Evolutionary conservation across 495 filamentous ascomycete genomes (phyloP), one percentile per base, ranked within the genome.

Genomic region (Cercophora samala): DNA sequence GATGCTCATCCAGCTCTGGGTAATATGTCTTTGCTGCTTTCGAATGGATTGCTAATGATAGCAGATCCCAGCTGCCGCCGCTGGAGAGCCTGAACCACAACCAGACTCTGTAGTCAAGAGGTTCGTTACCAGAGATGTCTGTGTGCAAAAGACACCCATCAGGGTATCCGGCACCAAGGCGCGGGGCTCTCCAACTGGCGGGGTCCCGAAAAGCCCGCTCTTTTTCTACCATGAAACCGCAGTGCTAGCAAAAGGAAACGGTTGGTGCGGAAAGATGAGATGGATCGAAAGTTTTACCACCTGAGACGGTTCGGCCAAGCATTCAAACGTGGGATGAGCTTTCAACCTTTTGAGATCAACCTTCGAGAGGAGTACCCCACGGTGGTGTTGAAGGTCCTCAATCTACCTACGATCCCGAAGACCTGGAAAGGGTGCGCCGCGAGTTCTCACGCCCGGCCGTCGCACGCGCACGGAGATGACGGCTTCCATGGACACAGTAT

Each of bases 161-260:
- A 21, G 52, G 54, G 52, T 54, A 13, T 46, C 66, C 56, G 58
- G 62, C 61, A 52, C 66, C 62, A 54, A 26, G 56, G 66, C 59
- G 66, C 66, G 66, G 66, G 66, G 66, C 54, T 63, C 37, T 24
- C 18, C 60, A 53, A 60, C 52, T 58, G n/a, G 65, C 59, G 60
- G 60, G 60, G 60, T 61, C 25, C 58, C 19, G 18, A 11, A 21
- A 54, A 54, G 6, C 53, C 22, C 22, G 53, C 53, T 46, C 37
- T 24, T 25, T 60, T 26, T 60, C 26, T 26, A 24, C 26, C 6
- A 2, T 22, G 26, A 58, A 60, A 17, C 19, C 29, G 13, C 1
- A 60, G 6, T 23, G n/a, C 26, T 37, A 0, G 18, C 4, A 61
- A 13, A 25, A 62, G 18, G 60, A 11, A 62, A 61, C 17, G 23